Conservation (phyloP, 2,329 filamentous ascomycete genomes). For the Ascochyta viciae-villosae region DNA sequence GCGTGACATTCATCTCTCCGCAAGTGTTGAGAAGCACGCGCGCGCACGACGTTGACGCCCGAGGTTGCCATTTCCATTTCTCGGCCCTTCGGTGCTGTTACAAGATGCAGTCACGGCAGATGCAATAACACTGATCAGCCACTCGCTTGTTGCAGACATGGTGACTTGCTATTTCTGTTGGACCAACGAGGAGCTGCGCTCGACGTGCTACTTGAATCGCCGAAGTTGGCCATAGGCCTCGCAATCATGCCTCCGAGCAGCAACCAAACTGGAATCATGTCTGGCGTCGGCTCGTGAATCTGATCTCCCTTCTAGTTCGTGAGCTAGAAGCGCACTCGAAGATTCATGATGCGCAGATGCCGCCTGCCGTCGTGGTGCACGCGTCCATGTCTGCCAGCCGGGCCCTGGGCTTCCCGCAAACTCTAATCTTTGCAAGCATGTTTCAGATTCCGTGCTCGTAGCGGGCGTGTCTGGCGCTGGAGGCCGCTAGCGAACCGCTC, state of each 20-base stretch:
- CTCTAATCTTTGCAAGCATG: slow-evolving; percentile 29
- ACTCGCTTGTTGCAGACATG: slow-evolving; percentile 15
- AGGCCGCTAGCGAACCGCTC: slow-evolving; percentile 15
- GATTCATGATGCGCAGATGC: slow-evolving; percentile 21
- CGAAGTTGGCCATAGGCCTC: slow-evolving; percentile 8
- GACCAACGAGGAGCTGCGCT: slow-evolving; percentile 10
- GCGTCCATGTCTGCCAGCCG: slow-evolving; percentile 3
- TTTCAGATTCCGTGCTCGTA: slow-evolving; percentile 29
- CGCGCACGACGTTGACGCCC: slow-evolving; percentile 13
- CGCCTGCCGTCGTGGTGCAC: slow-evolving; percentile 5
- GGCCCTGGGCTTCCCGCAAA: slow-evolving; percentile 28
- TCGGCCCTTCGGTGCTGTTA: slow-evolving; percentile 20
- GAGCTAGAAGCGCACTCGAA: slow-evolving; percentile 27
- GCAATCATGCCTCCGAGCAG: slow-evolving; percentile 13
- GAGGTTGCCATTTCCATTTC: slow-evolving; percentile 2
- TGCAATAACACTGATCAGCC: slow-evolving; percentile 7
- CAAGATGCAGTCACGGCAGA: slow-evolving; percentile 9
- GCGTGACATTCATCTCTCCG: slow-evolving; percentile 11
- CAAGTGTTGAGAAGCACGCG: slow-evolving; percentile 12
- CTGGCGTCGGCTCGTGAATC: background rate
- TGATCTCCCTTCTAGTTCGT: slow-evolving; percentile 16
- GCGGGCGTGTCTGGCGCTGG: slow-evolving; percentile 4
- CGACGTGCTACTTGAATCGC: slow-evolving; percentile 6
- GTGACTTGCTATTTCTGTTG: slow-evolving; percentile 4
- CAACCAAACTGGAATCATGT: background rate